A percentile compares a stretch with the other conserved stretches of the same genome.
These are phyloP conservation scores for Tylopilus cervinicoccineus DNA, from an alignment of 768 basidiomycete genomes.

Conservation along the genomic window DNA sequence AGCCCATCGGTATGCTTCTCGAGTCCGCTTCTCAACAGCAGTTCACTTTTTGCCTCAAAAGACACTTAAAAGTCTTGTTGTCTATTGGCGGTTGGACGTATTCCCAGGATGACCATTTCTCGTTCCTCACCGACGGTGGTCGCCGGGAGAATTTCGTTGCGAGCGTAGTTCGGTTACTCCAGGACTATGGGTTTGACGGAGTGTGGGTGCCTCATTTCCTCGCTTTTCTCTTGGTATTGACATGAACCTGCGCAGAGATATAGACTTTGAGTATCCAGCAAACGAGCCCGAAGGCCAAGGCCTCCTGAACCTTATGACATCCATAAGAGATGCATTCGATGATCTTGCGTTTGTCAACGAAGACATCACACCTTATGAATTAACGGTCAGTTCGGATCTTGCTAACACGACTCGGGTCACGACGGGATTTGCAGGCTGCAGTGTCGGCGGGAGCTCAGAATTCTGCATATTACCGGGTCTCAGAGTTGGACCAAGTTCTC, in stretches of 20 bases:
- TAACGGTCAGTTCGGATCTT: constrained; percentile 37
- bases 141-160: constrained; percentile 55
- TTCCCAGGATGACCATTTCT: constrained; percentile 64
- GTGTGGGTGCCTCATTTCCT: constrained; percentile 39
- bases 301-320: constrained; percentile 60
- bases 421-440: constrained; percentile 38
- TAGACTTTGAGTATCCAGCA: constrained; percentile 78
- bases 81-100: constrained; percentile 68
- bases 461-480: constrained; percentile 53
- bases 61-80: constrained; percentile 49
- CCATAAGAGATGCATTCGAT: constrained; percentile 60
- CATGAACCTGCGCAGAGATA: constrained; percentile 42
- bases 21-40: background rate
- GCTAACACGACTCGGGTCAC: background rate
- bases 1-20: constrained; percentile 38
- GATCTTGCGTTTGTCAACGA: constrained; percentile 55
- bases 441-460: constrained; percentile 60
- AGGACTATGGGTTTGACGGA: constrained; percentile 81
- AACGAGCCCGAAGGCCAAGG: constrained; percentile 57
- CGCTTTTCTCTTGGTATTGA: background rate
- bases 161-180: constrained; percentile 57
- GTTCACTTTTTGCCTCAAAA: constrained; percentile 10
- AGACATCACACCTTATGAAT: constrained; percentile 53
- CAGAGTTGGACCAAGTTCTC: constrained; percentile 62
- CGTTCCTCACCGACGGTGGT: constrained; percentile 50